Evolutionary conservation across 179 eudicot genomes (phyloP).

Genomic region (Beta corolliflora): DNA sequence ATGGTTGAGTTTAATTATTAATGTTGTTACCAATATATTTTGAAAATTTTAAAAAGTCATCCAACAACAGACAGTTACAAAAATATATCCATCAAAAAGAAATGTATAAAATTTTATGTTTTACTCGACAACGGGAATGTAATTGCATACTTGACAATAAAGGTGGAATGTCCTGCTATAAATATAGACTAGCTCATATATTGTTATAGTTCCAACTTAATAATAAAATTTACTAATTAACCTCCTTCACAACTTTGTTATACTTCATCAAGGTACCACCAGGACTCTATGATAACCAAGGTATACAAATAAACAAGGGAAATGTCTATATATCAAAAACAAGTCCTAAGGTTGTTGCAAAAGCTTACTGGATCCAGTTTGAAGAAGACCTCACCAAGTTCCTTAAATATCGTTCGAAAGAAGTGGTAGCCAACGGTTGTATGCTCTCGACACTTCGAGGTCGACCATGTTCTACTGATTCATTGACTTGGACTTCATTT

Average conservation of each 20-base stretch:
- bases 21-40: no score
- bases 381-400: constrained; percentile 28
- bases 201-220: no score
- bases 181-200: no score
- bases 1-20: no score
- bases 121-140: no score
- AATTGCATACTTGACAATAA: no score
- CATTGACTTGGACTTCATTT: constrained; percentile 29
- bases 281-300: constrained; percentile 14
- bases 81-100: no score
- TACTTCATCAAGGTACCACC: constrained; percentile 12
- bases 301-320: constrained; percentile 29
- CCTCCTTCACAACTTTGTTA: neutral
- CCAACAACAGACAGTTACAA: no score
- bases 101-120: no score
- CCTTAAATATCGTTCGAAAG: constrained; percentile 36
- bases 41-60: no score
- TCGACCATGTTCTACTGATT: constrained; percentile 29
- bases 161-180: no score
- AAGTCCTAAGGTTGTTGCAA: constrained; percentile 27
- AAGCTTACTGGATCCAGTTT: constrained; percentile 39
- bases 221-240: no score
- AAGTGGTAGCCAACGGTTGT: constrained; percentile 31
- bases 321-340: constrained; percentile 30
- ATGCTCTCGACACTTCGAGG: constrained; percentile 43